Conservation (phyloP, 768 basidiomycete genomes). For the Lyophyllum semitale region DNA sequence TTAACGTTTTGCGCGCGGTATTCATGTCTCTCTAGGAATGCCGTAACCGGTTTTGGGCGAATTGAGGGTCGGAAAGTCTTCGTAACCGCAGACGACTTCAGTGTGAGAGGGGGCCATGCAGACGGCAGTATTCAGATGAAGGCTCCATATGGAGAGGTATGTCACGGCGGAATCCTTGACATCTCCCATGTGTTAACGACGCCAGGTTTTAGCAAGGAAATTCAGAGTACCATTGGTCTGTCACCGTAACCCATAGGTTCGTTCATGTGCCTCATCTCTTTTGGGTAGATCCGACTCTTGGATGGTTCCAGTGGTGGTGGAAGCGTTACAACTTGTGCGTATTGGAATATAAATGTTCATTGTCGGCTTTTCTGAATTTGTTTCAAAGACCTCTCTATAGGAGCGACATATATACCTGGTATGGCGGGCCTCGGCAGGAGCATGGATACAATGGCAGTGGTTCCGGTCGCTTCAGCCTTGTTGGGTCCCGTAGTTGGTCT, state of each 20-base stretch:
- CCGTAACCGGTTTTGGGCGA: conserved; percentile 38
- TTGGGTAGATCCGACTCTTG: conserved; percentile 34
- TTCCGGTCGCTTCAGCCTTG: conserved; percentile 39
- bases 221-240: conserved; percentile 37
- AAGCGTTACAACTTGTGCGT: conserved; percentile 39
- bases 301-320: conserved; percentile 46
- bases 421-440: conserved; percentile 35
- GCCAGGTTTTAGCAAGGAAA: conserved; percentile 33
- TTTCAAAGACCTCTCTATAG: conserved; percentile 31
- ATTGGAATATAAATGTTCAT: not conserved
- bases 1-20: not conserved
- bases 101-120: conserved; percentile 43
- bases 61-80: conserved; percentile 36
- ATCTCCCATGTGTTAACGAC: not conserved
- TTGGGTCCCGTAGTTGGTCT: conserved; percentile 42
- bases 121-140: conserved; percentile 42
- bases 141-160: conserved; percentile 41
- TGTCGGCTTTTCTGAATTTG: not conserved
- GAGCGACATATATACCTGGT: conserved; percentile 40
- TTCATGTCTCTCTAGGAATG: conserved; percentile 26
- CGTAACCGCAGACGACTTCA: conserved; percentile 42
- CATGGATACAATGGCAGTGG: conserved; percentile 38
- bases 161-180: not conserved
- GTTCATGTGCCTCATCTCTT: not conserved
- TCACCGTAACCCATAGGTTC: not conserved